Percentiles rank a stretch among this genome's conserved stretches.
Conservation (phyloP, 1,139 yeast genomes). For the Lodderomyces elongisporus region DNA sequence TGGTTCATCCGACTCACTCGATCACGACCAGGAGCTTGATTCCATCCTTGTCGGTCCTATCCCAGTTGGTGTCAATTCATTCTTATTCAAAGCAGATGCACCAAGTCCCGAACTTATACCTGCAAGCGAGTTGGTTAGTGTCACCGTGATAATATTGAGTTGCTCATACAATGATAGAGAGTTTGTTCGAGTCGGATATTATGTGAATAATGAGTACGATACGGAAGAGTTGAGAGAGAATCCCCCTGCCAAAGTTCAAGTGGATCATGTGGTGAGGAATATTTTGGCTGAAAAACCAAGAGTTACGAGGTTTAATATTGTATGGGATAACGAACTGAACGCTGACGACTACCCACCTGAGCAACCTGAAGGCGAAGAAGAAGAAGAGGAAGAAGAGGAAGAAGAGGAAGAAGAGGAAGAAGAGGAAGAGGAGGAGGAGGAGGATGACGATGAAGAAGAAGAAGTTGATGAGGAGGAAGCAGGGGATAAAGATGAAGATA, state of each 20-base stretch:
- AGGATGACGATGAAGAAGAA: constrained; percentile 35
- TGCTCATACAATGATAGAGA: constrained; percentile 92
- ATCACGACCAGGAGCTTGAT: constrained; percentile 95
- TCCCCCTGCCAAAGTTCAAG: constrained; percentile 91
- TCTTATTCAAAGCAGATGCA: constrained; percentile 90
- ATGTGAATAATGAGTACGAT: constrained; percentile 95
- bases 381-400: constrained; percentile 48
- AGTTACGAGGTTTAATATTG: constrained; percentile 92
- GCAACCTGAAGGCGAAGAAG: constrained; percentile 44
- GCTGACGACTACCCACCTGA: constrained; percentile 71
- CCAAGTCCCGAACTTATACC: constrained; percentile 96
- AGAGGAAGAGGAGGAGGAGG: constrained; percentile 51
- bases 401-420: constrained; percentile 58
- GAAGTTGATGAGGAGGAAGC: constrained; percentile 36
- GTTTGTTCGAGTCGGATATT: constrained; percentile 94
- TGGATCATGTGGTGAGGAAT: constrained; percentile 90
- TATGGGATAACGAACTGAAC: constrained; percentile 76
- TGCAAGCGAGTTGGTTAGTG: constrained; percentile 89
- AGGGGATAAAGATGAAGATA: constrained; percentile 41
- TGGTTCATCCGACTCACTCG: constrained; percentile 87
- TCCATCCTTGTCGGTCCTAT: constrained; percentile 96
- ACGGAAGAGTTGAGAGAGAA: constrained; percentile 87
- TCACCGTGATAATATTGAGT: constrained; percentile 85
- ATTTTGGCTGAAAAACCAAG: constrained; percentile 96
- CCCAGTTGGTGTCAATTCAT: constrained; percentile 94